Percentiles rank a stretch among this genome's conserved stretches.
Evolutionary conservation across 768 basidiomycete genomes (phyloP).

Genomic region (Heimioporus sp.): DNA sequence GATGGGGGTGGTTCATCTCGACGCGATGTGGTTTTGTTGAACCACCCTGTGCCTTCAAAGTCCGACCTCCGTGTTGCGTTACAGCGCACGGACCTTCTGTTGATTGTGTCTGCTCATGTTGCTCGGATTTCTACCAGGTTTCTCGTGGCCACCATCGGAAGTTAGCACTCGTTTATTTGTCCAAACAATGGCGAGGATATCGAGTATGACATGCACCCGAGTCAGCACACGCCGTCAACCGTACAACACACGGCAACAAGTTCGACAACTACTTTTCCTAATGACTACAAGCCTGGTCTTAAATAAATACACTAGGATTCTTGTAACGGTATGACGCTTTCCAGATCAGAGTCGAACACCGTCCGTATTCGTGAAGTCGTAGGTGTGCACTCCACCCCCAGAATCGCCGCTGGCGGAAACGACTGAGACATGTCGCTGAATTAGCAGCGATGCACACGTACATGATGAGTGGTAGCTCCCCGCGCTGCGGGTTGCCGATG

Average conservation of each 20-base stretch:
- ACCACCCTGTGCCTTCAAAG: slow-evolving; percentile 38
- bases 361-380: slow-evolving; percentile 31
- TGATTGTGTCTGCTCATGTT: slow-evolving; percentile 22
- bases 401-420: slow-evolving; percentile 44
- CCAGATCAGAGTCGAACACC: slow-evolving; percentile 16
- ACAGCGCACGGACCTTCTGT: slow-evolving; percentile 36
- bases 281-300: neutral
- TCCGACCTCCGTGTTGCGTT: slow-evolving; percentile 32
- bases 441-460: slow-evolving; percentile 35
- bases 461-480: slow-evolving; percentile 61
- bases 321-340: too few relatives aligned
- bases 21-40: slow-evolving; percentile 39
- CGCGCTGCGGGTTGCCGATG: slow-evolving; percentile 50
- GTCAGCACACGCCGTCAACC: neutral
- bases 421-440: slow-evolving; percentile 19
- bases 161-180: slow-evolving; percentile 27
- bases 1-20: slow-evolving; percentile 37
- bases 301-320: neutral
- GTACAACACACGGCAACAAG: neutral
- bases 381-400: slow-evolving; percentile 47
- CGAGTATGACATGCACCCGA: neutral
- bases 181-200: slow-evolving; percentile 23
- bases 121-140: slow-evolving; percentile 14
- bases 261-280: too few relatives aligned
- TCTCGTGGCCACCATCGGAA: slow-evolving; percentile 9